Evolutionary conservation across 2,329 filamentous ascomycete genomes (phyloP), one percentile per base, ranked within the genome.

Genomic region (Penicillium psychrosexuale): DNA sequence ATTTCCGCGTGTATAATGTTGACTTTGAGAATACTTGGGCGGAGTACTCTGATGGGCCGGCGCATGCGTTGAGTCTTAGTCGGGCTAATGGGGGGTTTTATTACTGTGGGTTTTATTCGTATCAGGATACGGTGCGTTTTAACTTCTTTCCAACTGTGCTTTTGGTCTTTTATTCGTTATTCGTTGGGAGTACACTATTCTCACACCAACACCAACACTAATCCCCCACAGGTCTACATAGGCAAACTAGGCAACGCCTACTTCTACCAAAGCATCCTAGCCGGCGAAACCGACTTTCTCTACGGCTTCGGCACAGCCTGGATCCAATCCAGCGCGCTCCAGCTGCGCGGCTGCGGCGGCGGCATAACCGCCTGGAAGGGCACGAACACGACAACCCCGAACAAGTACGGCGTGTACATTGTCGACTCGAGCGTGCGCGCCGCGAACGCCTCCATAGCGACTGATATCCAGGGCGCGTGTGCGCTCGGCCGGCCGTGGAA

Each of bases 341-440:
- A 76, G 0, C 76, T 88, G 12, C 80, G 86, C 9, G 75, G 72
- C 61, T 89, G 85, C 60, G 83, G 84, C 4, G 86, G 86, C 15
- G 86, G 85, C 11, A 83, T 89, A 51, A 86, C 84, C 0, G 85
- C 86, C 0, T 88, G 85, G 86, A 88, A 88, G 64, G 84, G 82
- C 28, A 79, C 81, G 0, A 87, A 87, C 69, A 88, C 84, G 0
- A 86, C 84, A 0, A 86, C 84, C 48, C 67, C 70, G 5, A 89
- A 89, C 71, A 85, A 84, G 62, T 88, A 87, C 67, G 85, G 86
- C 8, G 81, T 84, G 0, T 88, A 88, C 67, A 80, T 89, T 55
- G 77, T 82, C 45, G 75, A 81, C 28, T 82, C 81, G 0, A 71
- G 72, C 3, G 75, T 86, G 4, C 69, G 75, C 0, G 82, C 82